phyloP scores from a whole-genome alignment of 441 rosid genomes.

The Croton laevigatus region DNA sequence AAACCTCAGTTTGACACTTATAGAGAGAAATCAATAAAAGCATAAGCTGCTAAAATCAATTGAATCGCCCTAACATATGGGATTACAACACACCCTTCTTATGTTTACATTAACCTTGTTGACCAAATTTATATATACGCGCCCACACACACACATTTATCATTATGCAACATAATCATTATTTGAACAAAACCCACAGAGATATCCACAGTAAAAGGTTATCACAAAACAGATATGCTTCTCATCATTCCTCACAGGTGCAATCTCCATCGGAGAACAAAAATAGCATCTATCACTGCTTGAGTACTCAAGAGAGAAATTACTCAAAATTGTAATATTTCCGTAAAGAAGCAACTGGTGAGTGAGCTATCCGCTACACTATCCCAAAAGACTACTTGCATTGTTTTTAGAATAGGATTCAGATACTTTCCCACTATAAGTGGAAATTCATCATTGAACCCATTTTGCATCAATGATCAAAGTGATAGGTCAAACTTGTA shows the following conservation, averaged over 20 bases:
- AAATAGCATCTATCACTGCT: background rate
- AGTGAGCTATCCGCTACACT: background rate
- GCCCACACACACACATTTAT: too few species aligned
- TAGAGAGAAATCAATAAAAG: constrained; percentile 1
- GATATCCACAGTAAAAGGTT: background rate
- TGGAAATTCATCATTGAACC: constrained; percentile 3
- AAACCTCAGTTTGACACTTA: background rate
- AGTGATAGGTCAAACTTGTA: too few species aligned
- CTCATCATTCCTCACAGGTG: too few species aligned
- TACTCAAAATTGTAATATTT: background rate
- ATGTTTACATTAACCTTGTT: background rate
- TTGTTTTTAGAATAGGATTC: background rate
- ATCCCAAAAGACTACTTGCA: background rate
- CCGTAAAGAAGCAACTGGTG: background rate
- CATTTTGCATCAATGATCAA: too few species aligned
- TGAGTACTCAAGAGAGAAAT: background rate
- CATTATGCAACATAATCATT: background rate
- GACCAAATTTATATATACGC: background rate
- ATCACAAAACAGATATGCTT: too few species aligned
- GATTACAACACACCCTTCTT: too few species aligned
- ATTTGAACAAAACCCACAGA: background rate
- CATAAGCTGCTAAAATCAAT: background rate
- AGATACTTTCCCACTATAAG: background rate
- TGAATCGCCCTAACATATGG: background rate
- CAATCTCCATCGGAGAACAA: background rate